Base-by-base conservation (phyloP, 1,284 basidiomycete genomes). In the Coniferiporia weirii region DNA sequence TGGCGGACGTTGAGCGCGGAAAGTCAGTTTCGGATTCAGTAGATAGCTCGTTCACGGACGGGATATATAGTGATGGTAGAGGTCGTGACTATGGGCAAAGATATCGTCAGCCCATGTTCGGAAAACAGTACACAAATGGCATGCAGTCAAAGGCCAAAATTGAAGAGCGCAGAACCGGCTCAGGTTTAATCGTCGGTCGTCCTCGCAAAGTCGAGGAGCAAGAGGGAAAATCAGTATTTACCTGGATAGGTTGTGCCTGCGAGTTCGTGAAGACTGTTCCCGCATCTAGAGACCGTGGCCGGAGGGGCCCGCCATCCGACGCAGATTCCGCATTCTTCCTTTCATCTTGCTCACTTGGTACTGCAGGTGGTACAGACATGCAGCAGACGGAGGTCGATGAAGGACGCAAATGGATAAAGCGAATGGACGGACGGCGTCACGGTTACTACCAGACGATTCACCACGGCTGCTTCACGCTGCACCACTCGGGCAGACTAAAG, bases 1-100 rank as follows among this genome's bases (percentile, higher is more conserved):
- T 83, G 63, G 81, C 78, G 44, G 88, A 87, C 60, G 80, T 79
- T 53, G 89, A 85, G 62, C 80, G 79, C 13, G 75, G 73, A 32
- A 61, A 20, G 40, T 58, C 60, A 27, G n/a, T 36, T 17, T 62
- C 61, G 27, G 53, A 62, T 22, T 59, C 61, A 15, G 38, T 40
- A 36, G 53, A 19, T 36, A 44, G 13, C 19, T 54, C 56, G 19
- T 55, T 54, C 32, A 22, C 20, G 27, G 34, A 22, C 45, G 57
- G 57, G 15, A 59, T 59, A n/a, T 19, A 43, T 13, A 59, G 38
- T 12, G 57, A 49, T 27, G 57, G 43, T 46, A 59, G 34, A 27
- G 15, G 38, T 4, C 52, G 44, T 46, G 44, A 32, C 57, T 59
- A 48, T 15, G 15, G 27, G 44, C 3, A 46, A 46, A 19, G 1